These are phyloP conservation scores for Solanum corneliomulleri DNA, from an alignment of 257 asterid species.

Conservation along the genomic window DNA sequence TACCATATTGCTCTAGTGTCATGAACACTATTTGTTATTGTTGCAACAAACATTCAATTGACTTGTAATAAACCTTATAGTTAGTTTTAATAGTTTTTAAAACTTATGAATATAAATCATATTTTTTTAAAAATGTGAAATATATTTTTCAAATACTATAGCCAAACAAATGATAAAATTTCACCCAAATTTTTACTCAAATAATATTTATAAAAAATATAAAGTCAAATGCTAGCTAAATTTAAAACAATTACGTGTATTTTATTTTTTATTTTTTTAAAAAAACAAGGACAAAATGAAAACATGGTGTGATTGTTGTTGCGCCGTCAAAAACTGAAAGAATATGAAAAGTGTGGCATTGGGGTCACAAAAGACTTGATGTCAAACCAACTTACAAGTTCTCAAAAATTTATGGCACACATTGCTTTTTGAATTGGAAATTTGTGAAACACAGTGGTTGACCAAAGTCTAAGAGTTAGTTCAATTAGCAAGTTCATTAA, in stretches of 20 bases:
- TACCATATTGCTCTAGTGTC: too few species aligned
- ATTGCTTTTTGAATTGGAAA: background rate
- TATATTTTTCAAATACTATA: too few species aligned
- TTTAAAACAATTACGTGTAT: background rate
- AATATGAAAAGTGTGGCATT: background rate
- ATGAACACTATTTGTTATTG: too few species aligned
- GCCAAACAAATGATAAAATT: too few species aligned
- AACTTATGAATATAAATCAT: too few species aligned
- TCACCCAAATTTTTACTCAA: too few species aligned
- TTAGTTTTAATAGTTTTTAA: too few species aligned
- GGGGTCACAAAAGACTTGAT: background rate
- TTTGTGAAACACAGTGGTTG: background rate
- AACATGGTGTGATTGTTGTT: background rate
- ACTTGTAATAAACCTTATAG: too few species aligned
- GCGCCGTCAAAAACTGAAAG: background rate
- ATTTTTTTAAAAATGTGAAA: too few species aligned
- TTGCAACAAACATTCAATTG: too few species aligned
- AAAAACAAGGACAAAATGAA: background rate
- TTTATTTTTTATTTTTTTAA: background rate
- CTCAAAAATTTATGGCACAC: background rate
- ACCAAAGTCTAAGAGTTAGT: background rate
- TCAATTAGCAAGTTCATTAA: background rate
- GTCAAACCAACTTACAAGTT: background rate
- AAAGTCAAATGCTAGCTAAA: background rate
- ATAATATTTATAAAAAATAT: too few species aligned